Evolutionary conservation across 2,329 filamentous ascomycete genomes (phyloP).

Genomic region (Diaporthe helianthi): DNA sequence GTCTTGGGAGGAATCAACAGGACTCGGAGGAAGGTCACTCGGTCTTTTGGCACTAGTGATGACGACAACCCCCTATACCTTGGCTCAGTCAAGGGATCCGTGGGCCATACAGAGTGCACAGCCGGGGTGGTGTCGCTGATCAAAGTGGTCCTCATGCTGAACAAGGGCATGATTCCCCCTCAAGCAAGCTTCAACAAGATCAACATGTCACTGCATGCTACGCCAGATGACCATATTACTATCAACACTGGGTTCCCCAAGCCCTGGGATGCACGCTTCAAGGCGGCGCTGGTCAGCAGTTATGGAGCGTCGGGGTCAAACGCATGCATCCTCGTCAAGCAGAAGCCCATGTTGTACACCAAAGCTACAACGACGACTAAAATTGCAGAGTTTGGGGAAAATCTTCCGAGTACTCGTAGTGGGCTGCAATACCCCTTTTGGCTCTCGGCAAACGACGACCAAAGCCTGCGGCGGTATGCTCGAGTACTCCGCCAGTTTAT

Average conservation of each 20-base stretch:
- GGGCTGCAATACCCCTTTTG: not conserved
- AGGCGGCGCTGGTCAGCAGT: slow-evolving; percentile 43
- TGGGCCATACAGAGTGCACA: slow-evolving; percentile 19
- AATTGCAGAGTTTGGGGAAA: too few species aligned
- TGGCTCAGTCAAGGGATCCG: slow-evolving; percentile 24
- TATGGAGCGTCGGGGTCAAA: slow-evolving; percentile 47
- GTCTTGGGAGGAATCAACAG: slow-evolving; percentile 35
- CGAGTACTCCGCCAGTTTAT: not conserved
- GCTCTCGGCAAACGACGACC: not conserved
- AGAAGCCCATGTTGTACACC: not conserved
- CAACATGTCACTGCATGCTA: not conserved
- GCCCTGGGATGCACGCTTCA: slow-evolving; percentile 37
- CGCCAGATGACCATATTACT: slow-evolving; percentile 39
- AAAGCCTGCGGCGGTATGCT: not conserved
- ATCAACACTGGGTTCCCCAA: slow-evolving; percentile 32
- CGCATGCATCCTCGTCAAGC: slow-evolving; percentile 38
- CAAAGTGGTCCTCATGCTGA: slow-evolving; percentile 44
- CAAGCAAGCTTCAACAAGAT: slow-evolving; percentile 45
- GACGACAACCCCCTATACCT: not conserved
- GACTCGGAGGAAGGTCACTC: not conserved
- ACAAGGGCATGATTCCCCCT: slow-evolving; percentile 40
- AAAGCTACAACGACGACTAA: too few species aligned
- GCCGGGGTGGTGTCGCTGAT: slow-evolving; percentile 37
- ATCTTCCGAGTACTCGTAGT: not conserved
- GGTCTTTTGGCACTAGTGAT: not conserved